Evolutionary conservation across 1,139 yeast genomes (phyloP), one percentile per base, ranked within the genome.

Genomic region (Saccharomyces hybrid): DNA sequence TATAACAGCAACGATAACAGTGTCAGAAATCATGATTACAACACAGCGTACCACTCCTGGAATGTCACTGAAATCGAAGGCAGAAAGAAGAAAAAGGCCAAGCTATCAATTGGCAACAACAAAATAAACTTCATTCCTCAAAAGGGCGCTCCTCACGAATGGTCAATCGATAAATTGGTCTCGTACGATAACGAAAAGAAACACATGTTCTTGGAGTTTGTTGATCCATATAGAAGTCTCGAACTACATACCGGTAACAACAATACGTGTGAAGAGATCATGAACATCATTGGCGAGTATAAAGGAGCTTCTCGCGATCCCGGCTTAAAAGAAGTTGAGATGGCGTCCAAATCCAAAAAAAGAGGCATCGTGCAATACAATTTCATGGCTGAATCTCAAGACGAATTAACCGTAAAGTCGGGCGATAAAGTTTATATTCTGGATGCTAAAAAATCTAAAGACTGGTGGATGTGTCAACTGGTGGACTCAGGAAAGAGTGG

Each of bases 391-490:
- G 95, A 88, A 63, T 89, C 95, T 41, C 75, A 76, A 50, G 97
- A 91, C 70, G 99, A 93, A 71, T 78, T 93, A 60, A 77, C 82
- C 31, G 84, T 86, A 53, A 78, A 71, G 61, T 95, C 86, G 68
- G 95, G 95, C 53, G 97, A 93, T 62, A 78, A 80, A 54, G 96
- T 93, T 50, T 81, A 81, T 68, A 81, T 93, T 57, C 64, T 93
- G 51, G 87, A 91, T 68, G 93, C 86, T 67, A 79, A 80, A 57
- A 85, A 85, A 68, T 87, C 95, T 25, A 79, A 78, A 61, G 98
- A 93, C 64, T 93, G 99, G 99, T 91, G 97, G 97, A 80, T 89
- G 81, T 93, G 95, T 62, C 86, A 90, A 69, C 80, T 81, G 61
- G 71, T 80, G 9, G 74, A 75, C 3, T 78, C 83, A 46, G 95